Evolutionary conservation across 2,329 filamentous ascomycete genomes (phyloP).

Genomic region (Penicillium concentricum): DNA sequence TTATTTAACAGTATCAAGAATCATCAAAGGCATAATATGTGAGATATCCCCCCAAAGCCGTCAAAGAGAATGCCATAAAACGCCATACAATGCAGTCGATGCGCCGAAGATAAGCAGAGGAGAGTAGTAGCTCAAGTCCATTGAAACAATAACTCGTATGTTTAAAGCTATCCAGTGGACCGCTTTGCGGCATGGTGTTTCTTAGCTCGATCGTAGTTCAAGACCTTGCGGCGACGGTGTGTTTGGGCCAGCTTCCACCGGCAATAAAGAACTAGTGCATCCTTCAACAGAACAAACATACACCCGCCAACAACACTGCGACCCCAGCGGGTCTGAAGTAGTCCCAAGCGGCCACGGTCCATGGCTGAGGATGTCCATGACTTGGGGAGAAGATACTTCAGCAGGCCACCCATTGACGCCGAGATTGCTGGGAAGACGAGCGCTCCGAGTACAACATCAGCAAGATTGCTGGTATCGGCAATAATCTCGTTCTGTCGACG

Average conservation of each 20-base stretch:
- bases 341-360: conserved; percentile 54
- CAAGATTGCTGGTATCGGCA: conserved; percentile 55
- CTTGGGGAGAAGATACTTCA: conserved; percentile 67
- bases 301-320: conserved; percentile 85
- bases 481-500: conserved; percentile 50
- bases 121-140: neutral
- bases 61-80: conserved; percentile 14
- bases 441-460: conserved; percentile 63
- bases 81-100: conserved; percentile 21
- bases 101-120: conserved; percentile 2
- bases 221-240: conserved; percentile 47
- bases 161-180: conserved; percentile 4
- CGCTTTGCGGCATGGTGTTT: conserved; percentile 32
- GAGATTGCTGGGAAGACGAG: conserved; percentile 81
- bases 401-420: conserved; percentile 71
- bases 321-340: conserved; percentile 84
- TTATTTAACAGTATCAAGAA: neutral
- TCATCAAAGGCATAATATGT: conserved; percentile 20
- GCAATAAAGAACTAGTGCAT: conserved; percentile 61
- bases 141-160: neutral
- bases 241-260: conserved; percentile 50
- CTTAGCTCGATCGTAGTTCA: conserved; percentile 48
- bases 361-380: conserved; percentile 56
- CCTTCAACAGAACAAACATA: conserved; percentile 80
- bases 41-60: conserved; percentile 7